Evolutionary conservation across 345 rosid species (phyloP), one percentile per base, ranked within the genome.

Genomic region (Boechera retrofracta): DNA sequence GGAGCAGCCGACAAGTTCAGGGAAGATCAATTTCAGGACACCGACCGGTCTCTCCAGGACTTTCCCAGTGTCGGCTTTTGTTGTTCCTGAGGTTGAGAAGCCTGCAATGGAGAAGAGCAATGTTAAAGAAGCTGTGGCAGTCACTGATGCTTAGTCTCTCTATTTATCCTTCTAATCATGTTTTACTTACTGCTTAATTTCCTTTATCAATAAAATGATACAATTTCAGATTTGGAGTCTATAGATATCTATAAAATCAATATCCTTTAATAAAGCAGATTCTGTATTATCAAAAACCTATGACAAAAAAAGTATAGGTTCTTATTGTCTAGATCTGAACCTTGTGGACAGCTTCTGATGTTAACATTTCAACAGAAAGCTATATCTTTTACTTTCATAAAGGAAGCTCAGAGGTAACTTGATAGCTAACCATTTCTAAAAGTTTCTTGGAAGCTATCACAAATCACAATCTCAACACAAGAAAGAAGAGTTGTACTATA

Each of bases 21-120:
- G 68, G 13, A 92, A 88, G 74, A 86, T 94, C 78, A 90, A 91
- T 48, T 90, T 92, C 87, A 81, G 85, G 86, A 83, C 95, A 26
- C 92, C 98, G 0, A 13, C 97, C 0, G 97, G 97, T 26, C 77
- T 94, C 9, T 87, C 58, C 68, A 87, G 98, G 82, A 45, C 87
- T 28, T 94, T 90, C 77, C 97, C 95, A 0, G 87, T 77, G 10
- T 81, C 89, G 0, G 98, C 97, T 52, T 92, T 94, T 47, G 60
- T 68, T 24, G 82, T 74, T 47, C 78, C 78, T 28, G 83, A 60
- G 10, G 53, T 75, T 67, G 82, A 81, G 60, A 73, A 61, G 69
- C 76, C 79, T n/a, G 84, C 56, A 28, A 70, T 65, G 45, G 83
- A 75, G 53, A 74, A 51, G 24, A 62, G 35, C 59, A 80, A 31